Evolutionary conservation across 2,329 filamentous ascomycete genomes (phyloP), one percentile per base, ranked within the genome.

Genomic region (Lachnellula arida): DNA sequence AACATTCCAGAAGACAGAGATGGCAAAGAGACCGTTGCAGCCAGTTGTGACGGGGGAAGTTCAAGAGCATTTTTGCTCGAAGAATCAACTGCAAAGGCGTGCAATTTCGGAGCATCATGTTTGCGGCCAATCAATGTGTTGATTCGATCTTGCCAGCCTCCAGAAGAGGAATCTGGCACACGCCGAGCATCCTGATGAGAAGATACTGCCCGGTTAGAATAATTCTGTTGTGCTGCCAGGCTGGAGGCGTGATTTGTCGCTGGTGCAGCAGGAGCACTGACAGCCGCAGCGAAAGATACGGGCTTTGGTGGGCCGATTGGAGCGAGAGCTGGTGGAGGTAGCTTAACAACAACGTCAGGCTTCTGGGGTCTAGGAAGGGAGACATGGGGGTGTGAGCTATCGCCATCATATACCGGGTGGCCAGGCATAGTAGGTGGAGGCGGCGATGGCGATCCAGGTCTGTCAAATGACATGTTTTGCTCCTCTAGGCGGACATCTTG

Each of bases 321-420:
- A 54, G 70, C 67, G 22, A 75, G 67, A 49, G 73, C 70, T 17
- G 76, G 73, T 23, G 75, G 68, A 7, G 89, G 92, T 4, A 97
- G 79, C 68, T 87, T 91, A 12, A 97, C 92, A 25, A 91, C 81
- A 12, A 97, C 92, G 23, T 90, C 81, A 34, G 90, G 89, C 53
- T n/a, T 46, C 23, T 86, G 80, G 7, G 85, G 83, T 39, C 77
- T 81, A 0, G 89, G 89, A 8, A 92, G 74, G 37, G 82, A 84
- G 7, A 92, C 88, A 55, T 86, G 80, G 3, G 89, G 88, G 56
- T 81, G 83, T 35, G 74, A 73, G 1, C 74, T 76, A 64, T 89
- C 82, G 32, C 87, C 86, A 62, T 86, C 83, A 62, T 88, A 89
- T 2, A 81, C 88, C 5, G 88, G 88, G 65, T 92, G 88, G 9